Conservation (phyloP, 2,329 filamentous ascomycete species). For the Clarireedia monteithiana region DNA sequence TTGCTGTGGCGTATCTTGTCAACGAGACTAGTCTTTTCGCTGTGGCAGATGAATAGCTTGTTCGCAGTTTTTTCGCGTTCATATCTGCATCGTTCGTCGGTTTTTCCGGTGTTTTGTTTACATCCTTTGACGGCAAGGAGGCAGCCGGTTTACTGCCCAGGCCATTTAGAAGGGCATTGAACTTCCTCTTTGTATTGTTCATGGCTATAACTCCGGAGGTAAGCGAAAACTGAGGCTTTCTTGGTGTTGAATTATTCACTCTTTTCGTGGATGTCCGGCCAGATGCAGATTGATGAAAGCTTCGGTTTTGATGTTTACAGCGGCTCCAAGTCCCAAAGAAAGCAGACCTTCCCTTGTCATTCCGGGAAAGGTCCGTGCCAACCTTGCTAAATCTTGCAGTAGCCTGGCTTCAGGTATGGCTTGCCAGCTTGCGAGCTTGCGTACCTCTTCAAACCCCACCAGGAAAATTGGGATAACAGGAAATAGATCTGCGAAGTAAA, state of each 20-base stretch:
- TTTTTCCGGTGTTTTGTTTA: constrained; percentile 32
- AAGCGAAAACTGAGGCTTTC: background rate
- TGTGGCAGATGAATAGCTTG: constrained; percentile 14
- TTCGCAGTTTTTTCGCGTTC: constrained; percentile 26
- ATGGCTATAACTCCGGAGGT: constrained; percentile 34
- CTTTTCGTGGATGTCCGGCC: background rate
- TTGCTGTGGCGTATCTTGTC: background rate
- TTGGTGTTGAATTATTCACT: background rate
- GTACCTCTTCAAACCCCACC: background rate
- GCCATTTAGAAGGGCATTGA: constrained; percentile 66
- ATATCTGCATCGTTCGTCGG: constrained; percentile 20
- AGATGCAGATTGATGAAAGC: background rate
- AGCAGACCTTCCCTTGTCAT: background rate
- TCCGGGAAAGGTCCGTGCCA: background rate
- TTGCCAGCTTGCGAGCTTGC: constrained; percentile 1
- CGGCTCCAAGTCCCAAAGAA: background rate
- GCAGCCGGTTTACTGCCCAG: constrained; percentile 43
- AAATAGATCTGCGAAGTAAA: background rate
- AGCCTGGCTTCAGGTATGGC: background rate
- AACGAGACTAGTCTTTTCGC: constrained; percentile 4
- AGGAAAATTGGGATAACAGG: constrained; percentile 6
- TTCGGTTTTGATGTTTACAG: background rate
- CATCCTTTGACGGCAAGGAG: constrained; percentile 32
- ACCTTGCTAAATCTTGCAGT: background rate
- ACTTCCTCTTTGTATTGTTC: constrained; percentile 77